Conservation (phyloP, 2,329 filamentous ascomycete species). For the Aureobasidium melanogenum region DNA sequence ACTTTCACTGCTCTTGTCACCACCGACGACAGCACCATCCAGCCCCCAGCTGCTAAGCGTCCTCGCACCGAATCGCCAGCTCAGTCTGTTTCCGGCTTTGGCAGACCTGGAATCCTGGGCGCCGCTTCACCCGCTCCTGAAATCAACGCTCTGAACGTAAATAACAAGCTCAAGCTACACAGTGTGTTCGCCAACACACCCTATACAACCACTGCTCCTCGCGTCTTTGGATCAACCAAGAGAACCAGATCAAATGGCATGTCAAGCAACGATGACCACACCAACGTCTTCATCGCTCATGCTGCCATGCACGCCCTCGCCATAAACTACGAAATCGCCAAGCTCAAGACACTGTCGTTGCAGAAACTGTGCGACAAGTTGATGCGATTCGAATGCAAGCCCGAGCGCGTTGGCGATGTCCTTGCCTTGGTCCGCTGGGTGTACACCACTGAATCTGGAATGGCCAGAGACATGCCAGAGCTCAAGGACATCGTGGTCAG, state of each 20-base stretch:
- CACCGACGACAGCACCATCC: not conserved
- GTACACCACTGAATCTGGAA: not conserved
- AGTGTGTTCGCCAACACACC: not conserved
- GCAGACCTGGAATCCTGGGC: not conserved
- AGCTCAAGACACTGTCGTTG: not conserved
- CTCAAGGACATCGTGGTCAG: not conserved
- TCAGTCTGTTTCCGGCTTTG: not conserved
- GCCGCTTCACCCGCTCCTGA: not conserved
- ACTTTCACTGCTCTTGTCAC: not conserved
- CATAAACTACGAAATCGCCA: not conserved
- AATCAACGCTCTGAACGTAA: not conserved
- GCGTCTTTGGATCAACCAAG: not conserved
- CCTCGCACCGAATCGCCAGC: not conserved
- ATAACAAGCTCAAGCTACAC: not conserved
- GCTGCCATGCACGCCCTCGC: slow-evolving; percentile 2
- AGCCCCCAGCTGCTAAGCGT: not conserved
- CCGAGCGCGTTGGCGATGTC: not conserved
- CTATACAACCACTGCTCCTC: not conserved
- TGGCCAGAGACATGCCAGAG: not conserved
- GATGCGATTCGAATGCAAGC: not conserved
- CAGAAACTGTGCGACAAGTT: not conserved
- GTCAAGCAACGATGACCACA: not conserved
- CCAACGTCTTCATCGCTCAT: slow-evolving; percentile 6
- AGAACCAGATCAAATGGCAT: not conserved
- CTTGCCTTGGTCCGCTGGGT: not conserved